Evolutionary conservation across 2,329 filamentous ascomycete species (phyloP), one percentile per base, ranked within the genome.

Genomic region (Ceratocystis lukuohia): DNA sequence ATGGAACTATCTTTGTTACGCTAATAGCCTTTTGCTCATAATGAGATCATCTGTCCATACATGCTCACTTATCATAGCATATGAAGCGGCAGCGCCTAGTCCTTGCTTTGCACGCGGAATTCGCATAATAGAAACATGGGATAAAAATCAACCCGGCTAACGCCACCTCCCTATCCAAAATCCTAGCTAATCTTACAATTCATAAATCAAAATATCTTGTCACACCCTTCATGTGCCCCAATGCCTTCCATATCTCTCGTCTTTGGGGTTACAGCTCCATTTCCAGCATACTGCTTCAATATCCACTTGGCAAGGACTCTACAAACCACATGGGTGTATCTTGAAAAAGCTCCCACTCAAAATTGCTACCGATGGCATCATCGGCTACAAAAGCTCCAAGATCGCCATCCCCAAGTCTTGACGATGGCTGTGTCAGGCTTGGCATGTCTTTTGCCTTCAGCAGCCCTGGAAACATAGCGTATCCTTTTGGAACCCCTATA

Each of bases 361-460:
- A 65, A 30, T 63, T 37, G n/a, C 50, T 30, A 15, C 37, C 37
- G 6, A 69, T 53, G 17, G 64, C 59, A 45, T 68, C 64, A 22
- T 69, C 68, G 22, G 66, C 64, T 17, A 69, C 64, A 48, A 67
- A 33, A 10, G 67, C 20, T 4, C 68, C 64, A 44, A 67, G 30
- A 25, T 59, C 53, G 3, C 10, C 17, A n/a, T 48, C 61, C 5
- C 44, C 56, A 45, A 57, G 46, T 62, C 25, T 50, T 28, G 61
- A 20, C 12, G 20, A 22, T 7, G 61, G 15, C 44, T 46, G 25
- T 63, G 41, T 8, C 61, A 63, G 7, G 7, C 30, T n/a, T 6
- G 15, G 41, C n/a, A 41, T 48, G 2, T 63, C 46, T 17, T 63
- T 63, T 20, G 25, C 6, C 22, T 30, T 62, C 7, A 17, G 4